Evolutionary conservation across 164 flowering plant species (phyloP).

Genomic region (Euptelea pleiosperma): DNA sequence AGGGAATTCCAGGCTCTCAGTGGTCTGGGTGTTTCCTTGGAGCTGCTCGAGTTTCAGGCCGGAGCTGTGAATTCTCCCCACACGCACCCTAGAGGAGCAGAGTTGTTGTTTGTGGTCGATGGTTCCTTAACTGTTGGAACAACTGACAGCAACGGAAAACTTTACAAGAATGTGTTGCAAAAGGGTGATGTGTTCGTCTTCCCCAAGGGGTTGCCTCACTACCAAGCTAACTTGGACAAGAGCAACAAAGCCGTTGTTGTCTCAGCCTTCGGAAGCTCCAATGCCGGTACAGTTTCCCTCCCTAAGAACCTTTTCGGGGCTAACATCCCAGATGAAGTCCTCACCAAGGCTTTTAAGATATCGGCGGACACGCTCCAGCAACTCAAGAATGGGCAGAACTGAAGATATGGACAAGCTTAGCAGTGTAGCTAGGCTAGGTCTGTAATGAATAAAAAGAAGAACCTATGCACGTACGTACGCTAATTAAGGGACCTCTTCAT

Average conservation of each 20-base stretch:
- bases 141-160: conserved; percentile 12
- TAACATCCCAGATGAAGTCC: conserved; percentile 16
- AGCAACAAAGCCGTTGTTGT: conserved; percentile 13
- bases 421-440: neutral
- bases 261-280: conserved; percentile 16
- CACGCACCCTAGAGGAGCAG: conserved; percentile 17
- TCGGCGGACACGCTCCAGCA: conserved; percentile 6
- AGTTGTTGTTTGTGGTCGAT: conserved; percentile 14
- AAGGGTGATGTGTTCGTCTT: conserved; percentile 19
- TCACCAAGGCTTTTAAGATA: conserved; percentile 16
- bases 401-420: neutral
- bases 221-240: conserved; percentile 19
- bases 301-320: conserved; percentile 11
- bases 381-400: conserved; percentile 1
- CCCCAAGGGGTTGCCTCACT: conserved; percentile 21
- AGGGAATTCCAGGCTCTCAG: conserved; percentile 17
- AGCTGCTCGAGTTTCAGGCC: conserved; percentile 12
- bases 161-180: conserved; percentile 16
- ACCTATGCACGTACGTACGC: neutral
- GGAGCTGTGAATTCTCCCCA: conserved; percentile 13
- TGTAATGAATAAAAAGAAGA: neutral
- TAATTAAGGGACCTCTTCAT: conserved; percentile 9
- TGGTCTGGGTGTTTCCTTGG: conserved; percentile 14
- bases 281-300: conserved; percentile 11
- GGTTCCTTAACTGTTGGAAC: conserved; percentile 11